These are phyloP conservation scores for Trichoderma polysporum DNA, from an alignment of 2,329 filamentous ascomycete species.

Conservation along the genomic window DNA sequence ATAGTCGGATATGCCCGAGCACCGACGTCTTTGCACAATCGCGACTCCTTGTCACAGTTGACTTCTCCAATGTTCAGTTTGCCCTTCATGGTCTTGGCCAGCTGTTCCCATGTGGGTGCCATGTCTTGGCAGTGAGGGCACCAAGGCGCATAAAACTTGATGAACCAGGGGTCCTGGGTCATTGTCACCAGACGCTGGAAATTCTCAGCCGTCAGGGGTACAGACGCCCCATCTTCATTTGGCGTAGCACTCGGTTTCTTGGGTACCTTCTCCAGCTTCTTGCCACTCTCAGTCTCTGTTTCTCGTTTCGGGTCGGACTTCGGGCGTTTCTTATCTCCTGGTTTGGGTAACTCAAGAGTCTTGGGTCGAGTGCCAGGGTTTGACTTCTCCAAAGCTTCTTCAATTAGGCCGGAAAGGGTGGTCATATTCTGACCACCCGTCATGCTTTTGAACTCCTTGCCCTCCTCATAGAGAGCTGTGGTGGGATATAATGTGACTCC, in stretches of 20 bases:
- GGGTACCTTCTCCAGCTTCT: constrained; percentile 39
- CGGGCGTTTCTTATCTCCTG: constrained; percentile 58
- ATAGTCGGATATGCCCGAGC: constrained; percentile 84
- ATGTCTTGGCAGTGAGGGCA: constrained; percentile 93
- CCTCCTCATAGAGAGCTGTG: constrained; percentile 78
- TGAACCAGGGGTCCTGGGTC: constrained; percentile 91
- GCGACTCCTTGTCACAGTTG: constrained; percentile 82
- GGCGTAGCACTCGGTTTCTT: constrained; percentile 55
- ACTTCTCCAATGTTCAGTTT: constrained; percentile 92
- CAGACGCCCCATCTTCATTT: constrained; percentile 74
- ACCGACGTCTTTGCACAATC: constrained; percentile 88
- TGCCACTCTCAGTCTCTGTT: constrained; percentile 29
- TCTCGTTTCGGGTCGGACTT: constrained; percentile 16
- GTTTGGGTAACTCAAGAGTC: constrained; percentile 66
- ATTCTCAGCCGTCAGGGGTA: constrained; percentile 74
- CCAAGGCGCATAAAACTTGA: constrained; percentile 99
- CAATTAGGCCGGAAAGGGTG: constrained; percentile 67
- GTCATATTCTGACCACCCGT: constrained; percentile 67
- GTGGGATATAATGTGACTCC: constrained; percentile 71
- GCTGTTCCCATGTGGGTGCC: constrained; percentile 83
- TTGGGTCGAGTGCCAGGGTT: constrained; percentile 77
- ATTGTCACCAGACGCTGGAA: constrained; percentile 85
- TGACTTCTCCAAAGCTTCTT: constrained; percentile 72
- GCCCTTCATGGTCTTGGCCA: constrained; percentile 88
- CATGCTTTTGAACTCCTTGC: constrained; percentile 62